Evolutionary conservation across 305 asterid genomes (phyloP).

Genomic region (Fraxinus baroniana): DNA sequence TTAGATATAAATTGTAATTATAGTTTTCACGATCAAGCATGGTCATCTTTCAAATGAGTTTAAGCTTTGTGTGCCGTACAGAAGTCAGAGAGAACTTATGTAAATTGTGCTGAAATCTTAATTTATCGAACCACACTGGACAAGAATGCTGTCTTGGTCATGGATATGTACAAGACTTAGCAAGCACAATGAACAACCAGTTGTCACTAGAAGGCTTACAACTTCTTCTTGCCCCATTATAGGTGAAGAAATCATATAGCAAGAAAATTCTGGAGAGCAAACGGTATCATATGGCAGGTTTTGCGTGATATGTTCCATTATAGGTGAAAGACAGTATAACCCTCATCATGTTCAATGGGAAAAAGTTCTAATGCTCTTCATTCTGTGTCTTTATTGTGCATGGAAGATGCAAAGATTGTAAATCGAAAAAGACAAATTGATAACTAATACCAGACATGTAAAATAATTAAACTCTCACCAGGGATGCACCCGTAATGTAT

Average conservation of each 20-base stretch:
- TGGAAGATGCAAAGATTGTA: not conserved
- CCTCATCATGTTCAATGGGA: not conserved
- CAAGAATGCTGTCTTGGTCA: not conserved
- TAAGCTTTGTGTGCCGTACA: not conserved
- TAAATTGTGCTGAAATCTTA: not conserved
- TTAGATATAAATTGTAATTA: not conserved
- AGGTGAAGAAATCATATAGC: constrained; percentile 5
- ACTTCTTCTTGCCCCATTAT: not conserved
- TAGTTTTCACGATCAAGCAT: not conserved
- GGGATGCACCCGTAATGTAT: constrained; percentile 95
- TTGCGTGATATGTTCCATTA: not conserved
- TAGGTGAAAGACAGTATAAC: not conserved
- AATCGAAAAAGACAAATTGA: not conserved
- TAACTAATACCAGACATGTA: not conserved
- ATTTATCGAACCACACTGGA: constrained; percentile 7
- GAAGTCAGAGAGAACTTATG: not conserved
- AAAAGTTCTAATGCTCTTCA: not conserved
- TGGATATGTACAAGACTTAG: not conserved
- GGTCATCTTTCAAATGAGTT: not conserved
- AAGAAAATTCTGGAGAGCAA: constrained; percentile 10
- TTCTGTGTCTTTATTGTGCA: not conserved
- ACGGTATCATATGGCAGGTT: not conserved
- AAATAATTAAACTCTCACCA: constrained; percentile 48
- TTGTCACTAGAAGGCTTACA: not conserved
- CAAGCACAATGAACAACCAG: not conserved